Evolutionary conservation across 441 rosid species (phyloP), one percentile per base, ranked within the genome.

Genomic region (Gossypium laxum): DNA sequence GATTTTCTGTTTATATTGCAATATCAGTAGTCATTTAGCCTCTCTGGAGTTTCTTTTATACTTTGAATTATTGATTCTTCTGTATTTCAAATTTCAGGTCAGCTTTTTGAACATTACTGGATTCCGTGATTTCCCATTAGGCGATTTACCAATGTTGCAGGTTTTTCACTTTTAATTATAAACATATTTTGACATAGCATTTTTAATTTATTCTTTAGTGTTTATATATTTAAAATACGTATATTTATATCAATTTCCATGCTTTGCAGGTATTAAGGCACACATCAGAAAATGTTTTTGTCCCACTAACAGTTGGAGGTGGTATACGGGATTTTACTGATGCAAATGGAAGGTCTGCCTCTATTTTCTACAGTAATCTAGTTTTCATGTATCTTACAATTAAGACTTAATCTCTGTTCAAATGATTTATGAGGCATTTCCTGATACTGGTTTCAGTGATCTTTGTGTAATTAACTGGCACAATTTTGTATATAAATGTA

Each of bases 301-400:
- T 92, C 51, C 99, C 99, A n/a, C 80, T 94, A 74, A 88, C 98
- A 10, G 98, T 92, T 74, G 99, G 98, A 81, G 99, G 99, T 83
- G 98, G 99, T 72, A 89, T 94, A 66, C 84, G 97, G 81, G 98
- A 94, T 79, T 94, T 92, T 78, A 92, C 91, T 5, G 98, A 94
- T 77, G 93, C 93, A 74, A 90, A 81, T 74, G 99, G 96, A 83
- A 90, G 94, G 99, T 89, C 81, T 52, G 19, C 70, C 17, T 55
- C n/a, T 41, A 2, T 52, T 18, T 50, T 22, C 28, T 45, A 24
- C 28, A 17, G 14, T 61, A 19, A 21, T 50, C 6, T 67, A 34
- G 12, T 30, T 28, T 67, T 17, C 60, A 2, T 18, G 2, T 51
- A 32, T 67, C n/a, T 67, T 8, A 15, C 12, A 0, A 50, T 26